Evolutionary conservation across 805 yeast genomes (phyloP), one percentile per base, ranked within the genome.

Genomic region (Yarrowia yakushimensis): DNA sequence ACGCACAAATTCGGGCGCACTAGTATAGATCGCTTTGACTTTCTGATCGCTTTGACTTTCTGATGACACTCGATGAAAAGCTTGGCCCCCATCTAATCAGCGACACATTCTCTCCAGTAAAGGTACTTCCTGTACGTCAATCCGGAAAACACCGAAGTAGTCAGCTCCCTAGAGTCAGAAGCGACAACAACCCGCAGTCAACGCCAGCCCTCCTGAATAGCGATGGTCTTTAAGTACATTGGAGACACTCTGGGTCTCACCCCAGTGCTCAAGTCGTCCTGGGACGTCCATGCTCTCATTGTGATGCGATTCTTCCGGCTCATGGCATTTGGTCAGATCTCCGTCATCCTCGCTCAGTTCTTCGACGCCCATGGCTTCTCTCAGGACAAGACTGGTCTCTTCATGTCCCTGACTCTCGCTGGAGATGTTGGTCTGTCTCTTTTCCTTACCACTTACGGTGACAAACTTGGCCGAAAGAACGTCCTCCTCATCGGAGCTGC

Each of bases 341-440:
- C 89, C 69, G 91, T 90, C 75, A 85, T 90, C 8, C 74, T 90
- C 46, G 85, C 92, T 0, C 78, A 88, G 11, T 88, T 84, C 66
- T 77, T 90, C 42, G 81, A 79, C 52, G 77, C 79, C 5, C 71
- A 87, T 9, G 80, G 78, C 3, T 78, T 87, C 45, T 68, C 81
- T 0, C 89, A 87, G 64, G 70, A 81, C 1, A 70, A 76, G 33
- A 86, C 89, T 60, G 97, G 97, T 5, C 65, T 83, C 42, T 90
- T 90, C 71, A 90, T 90, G 96, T 82, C 96, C 0, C 74, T 85
- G 62, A 90, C 96, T 0, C 75, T 90, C 68, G 72, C 86, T 2
- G 97, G 97, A 1, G 97, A 90, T 70, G 88, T 90, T 0, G 54
- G 81, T 0, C 77, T 90, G 18, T 87, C 96, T 6, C 86, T 85